A percentile compares a stretch with the other conserved stretches of the same genome.
Evolutionary conservation across 140 eudicot species (phyloP).

Genomic region (Stevia rebaudiana): DNA sequence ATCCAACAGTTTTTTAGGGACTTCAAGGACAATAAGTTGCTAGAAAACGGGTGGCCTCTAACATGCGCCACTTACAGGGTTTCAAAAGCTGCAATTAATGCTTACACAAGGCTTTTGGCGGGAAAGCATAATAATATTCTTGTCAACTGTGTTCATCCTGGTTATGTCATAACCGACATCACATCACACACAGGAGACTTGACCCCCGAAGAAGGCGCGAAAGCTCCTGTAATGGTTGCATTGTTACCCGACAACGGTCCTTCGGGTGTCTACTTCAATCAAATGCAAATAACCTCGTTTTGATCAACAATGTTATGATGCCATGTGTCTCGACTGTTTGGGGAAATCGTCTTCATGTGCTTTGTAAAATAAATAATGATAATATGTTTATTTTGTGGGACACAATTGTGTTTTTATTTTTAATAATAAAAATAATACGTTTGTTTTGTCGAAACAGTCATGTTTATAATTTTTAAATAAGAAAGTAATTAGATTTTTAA

Average conservation of each 20-base stretch:
- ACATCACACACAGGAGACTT: conserved; percentile 23
- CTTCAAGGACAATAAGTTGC: conserved; percentile 13
- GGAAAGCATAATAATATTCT: conserved; percentile 16
- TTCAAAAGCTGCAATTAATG: conserved; percentile 39
- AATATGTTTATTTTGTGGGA: neutral
- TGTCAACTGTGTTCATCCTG: conserved; percentile 33
- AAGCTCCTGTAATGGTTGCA: conserved; percentile 32
- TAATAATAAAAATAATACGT: neutral
- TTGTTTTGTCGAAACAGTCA: too few relatives aligned
- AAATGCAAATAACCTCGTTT: conserved; percentile 15
- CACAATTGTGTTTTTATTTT: neutral
- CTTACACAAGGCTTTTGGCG: conserved; percentile 34
- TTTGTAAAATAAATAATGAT: neutral
- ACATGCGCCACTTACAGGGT: conserved; percentile 34
- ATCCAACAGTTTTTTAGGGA: conserved; percentile 25
- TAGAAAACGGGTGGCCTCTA: conserved; percentile 37
- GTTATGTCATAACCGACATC: conserved; percentile 32
- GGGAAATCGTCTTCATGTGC: neutral
- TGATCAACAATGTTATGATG: too few relatives aligned
- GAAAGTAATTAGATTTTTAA: too few relatives aligned
- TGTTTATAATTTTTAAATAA: too few relatives aligned
- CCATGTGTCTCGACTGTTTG: neutral
- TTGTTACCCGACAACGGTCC: conserved; percentile 30
- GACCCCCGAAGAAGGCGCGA: conserved; percentile 38
- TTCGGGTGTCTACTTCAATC: conserved; percentile 26